Conservation (phyloP, 2,329 filamentous ascomycete genomes). For the Ambrosiella cleistominuta region DNA sequence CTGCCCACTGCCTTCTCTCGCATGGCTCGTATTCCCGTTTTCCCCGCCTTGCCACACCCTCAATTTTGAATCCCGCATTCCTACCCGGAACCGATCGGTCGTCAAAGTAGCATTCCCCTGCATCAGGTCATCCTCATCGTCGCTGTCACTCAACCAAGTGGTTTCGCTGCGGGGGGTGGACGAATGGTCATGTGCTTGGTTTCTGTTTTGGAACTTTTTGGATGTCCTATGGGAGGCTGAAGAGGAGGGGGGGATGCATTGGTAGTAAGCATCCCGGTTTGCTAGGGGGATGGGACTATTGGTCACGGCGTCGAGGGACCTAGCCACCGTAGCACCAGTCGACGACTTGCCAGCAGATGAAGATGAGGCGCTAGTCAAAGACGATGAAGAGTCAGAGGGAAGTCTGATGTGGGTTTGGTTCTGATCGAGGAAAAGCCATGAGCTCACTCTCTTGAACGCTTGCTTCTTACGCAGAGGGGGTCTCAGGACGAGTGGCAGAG, state of each 20-base stretch:
- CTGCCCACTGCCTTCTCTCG: not conserved
- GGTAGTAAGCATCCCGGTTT: not conserved
- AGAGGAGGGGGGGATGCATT: not conserved
- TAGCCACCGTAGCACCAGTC: not conserved
- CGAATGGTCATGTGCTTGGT: not conserved
- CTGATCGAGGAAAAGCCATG: slow-evolving; percentile 35
- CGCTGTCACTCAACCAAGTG: not conserved
- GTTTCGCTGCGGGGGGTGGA: not conserved
- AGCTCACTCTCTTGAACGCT: slow-evolving; percentile 44
- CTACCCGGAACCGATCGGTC: no score
- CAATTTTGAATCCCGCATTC: no score
- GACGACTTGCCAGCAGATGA: not conserved
- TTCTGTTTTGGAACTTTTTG: not conserved
- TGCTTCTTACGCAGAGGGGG: slow-evolving; percentile 48
- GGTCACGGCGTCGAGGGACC: not conserved
- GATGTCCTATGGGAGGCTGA: not conserved
- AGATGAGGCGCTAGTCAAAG: not conserved
- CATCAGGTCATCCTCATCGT: not conserved
- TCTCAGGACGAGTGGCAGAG: slow-evolving; percentile 39
- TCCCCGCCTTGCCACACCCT: no score
- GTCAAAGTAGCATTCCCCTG: no score
- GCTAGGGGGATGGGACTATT: not conserved
- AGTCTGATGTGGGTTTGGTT: slow-evolving; percentile 4
- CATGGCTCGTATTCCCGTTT: no score
- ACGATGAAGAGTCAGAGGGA: not conserved